These are phyloP conservation scores for Buddleja alternifolia DNA, from an alignment of 257 asterid genomes.

Conservation along the genomic window DNA sequence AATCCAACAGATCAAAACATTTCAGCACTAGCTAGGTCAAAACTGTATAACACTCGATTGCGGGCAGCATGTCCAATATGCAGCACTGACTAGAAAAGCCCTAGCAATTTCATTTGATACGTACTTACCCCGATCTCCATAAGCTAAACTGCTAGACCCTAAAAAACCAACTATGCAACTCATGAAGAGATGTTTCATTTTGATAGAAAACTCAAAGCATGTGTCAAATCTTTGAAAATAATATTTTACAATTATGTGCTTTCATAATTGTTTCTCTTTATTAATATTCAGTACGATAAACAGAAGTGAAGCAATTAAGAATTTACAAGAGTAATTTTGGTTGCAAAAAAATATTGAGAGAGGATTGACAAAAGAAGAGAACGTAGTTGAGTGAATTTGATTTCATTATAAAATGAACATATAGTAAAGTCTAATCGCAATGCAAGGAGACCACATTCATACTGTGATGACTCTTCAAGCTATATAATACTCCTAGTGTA, in stretches of 20 bases:
- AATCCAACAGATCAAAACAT: not conserved
- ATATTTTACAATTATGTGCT: not conserved
- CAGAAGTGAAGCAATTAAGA: not conserved
- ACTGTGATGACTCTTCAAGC: conserved; percentile 15
- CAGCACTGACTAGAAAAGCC: not conserved
- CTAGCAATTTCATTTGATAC: conserved; percentile 7
- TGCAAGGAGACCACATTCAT: not conserved
- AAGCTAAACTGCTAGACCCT: conserved; percentile 3
- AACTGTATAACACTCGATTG: not conserved
- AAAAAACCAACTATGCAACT: not conserved
- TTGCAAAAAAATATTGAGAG: not conserved
- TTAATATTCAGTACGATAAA: not conserved
- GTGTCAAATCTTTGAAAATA: not conserved
- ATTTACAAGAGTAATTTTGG: not conserved
- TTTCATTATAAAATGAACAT: no score
- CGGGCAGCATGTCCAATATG: conserved; percentile 5
- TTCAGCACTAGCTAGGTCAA: not conserved
- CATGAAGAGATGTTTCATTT: not conserved
- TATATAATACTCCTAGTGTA: not conserved
- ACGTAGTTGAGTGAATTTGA: no score
- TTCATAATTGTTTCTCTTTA: not conserved
- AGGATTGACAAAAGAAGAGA: not conserved
- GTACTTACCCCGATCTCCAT: not conserved
- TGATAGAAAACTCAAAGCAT: not conserved
- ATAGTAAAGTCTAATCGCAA: not conserved